Percentiles rank a stretch among this genome's conserved stretches.
phyloP scores from a whole-genome alignment of 192 early-diverging fungal species.

The Gaertneriomyces sp. region DNA sequence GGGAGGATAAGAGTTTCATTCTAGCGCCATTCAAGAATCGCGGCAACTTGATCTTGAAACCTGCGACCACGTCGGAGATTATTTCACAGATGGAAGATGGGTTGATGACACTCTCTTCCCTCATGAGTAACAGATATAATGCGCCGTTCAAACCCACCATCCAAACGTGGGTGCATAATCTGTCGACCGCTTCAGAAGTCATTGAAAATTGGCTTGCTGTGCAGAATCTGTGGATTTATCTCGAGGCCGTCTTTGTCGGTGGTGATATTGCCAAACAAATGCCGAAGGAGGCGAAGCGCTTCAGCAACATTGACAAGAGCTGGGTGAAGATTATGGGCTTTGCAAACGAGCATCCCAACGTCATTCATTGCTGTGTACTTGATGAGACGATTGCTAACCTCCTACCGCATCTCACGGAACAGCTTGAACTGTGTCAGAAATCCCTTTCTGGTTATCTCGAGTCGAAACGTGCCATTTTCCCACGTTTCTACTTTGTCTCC shows the following conservation, averaged over 20 bases:
- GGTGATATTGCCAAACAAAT: conserved; percentile 69
- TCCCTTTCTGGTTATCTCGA: conserved; percentile 62
- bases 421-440: conserved; percentile 65
- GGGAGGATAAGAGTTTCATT: conserved; percentile 60
- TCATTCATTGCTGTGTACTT: conserved; percentile 61
- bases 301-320: conserved; percentile 64
- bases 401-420: conserved; percentile 60
- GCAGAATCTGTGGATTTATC: conserved; percentile 66
- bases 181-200: conserved; percentile 61
- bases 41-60: conserved; percentile 59
- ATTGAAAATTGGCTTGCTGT: conserved; percentile 66
- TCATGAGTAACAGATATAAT: conserved; percentile 63
- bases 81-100: conserved; percentile 63
- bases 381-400: conserved; percentile 65
- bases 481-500: conserved; percentile 63
- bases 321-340: conserved; percentile 68
- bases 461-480: conserved; percentile 62
- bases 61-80: conserved; percentile 57
- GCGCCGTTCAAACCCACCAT: conserved; percentile 61
- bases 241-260: conserved; percentile 65
- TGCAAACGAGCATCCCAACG: conserved; percentile 65
- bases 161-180: conserved; percentile 64
- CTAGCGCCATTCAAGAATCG: conserved; percentile 58
- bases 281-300: conserved; percentile 66
- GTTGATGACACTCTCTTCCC: conserved; percentile 58